Base-by-base conservation (phyloP, 495 filamentous ascomycete genomes). In the Astrothelium macrocarpum region DNA sequence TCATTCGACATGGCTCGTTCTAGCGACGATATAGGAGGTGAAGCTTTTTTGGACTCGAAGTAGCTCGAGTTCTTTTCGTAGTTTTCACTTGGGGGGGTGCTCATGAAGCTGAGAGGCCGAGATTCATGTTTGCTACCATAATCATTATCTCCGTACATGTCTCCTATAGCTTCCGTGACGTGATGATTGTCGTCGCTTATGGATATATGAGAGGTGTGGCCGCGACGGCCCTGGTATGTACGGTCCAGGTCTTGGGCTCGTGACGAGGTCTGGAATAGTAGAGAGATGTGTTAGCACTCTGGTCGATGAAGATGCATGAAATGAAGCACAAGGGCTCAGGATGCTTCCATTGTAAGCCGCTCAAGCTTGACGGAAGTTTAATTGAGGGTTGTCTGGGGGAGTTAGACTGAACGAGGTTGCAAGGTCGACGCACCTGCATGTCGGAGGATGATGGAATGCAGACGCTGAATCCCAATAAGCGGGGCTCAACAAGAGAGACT, bases 131-230 rank as follows among this genome's bases (percentile, higher is more conserved):
- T 75, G 23, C 59, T 61, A 63, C 72, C 75, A 67, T 89, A 84
- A 70, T 90, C 86, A 73, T 89, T 85, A 71, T 92, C 88, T 70
- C 87, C 90, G 77, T 98, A 98, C 86, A 97, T 87, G 72, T 94
- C 90, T 42, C 91, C 92, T 72, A 98, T 97, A 53, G 92, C 90
- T 72, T 98, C 94, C 42, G 94, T 98, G 73, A 97, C 93, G 84
- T 98, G 94, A 79, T 97, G 93, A 75, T 84, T 90, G 67, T 87
- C 84, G 70, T 90, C 87, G 75, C 86, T 87, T 68, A 90, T 89
- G 64, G 87, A 89, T 64, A 88, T 74, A 66, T 86, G 80, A 64
- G 87, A 78, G 56, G 74, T 78, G 78, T 89, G 87, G 65, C 85
- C 86, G 76, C 82, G 78, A 63, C 82, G 72, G 18, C 53, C 60